phyloP scores from a whole-genome alignment of 768 basidiomycete genomes.

The Botryobasidium botryosum region DNA sequence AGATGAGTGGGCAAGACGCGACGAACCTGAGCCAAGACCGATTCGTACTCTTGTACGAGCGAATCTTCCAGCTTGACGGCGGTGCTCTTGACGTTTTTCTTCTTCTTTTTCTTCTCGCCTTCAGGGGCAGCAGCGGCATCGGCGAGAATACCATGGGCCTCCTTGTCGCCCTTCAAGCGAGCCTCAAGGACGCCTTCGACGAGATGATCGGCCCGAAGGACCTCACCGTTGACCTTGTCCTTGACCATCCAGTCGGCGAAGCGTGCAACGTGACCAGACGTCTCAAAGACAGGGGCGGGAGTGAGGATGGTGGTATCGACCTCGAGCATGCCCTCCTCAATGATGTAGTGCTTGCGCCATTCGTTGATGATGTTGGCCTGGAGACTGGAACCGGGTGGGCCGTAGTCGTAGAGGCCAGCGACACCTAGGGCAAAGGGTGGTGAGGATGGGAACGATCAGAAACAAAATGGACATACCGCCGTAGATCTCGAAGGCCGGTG shows the following conservation, averaged over 20 bases:
- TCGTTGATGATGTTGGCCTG: slow-evolving; percentile 93
- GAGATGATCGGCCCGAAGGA: slow-evolving; percentile 90
- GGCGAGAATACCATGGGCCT: slow-evolving; percentile 64
- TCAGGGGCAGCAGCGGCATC: slow-evolving; percentile 33
- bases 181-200: slow-evolving; percentile 87
- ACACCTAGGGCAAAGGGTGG: slow-evolving; percentile 43
- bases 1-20: not conserved
- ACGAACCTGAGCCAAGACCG: slow-evolving; percentile 71
- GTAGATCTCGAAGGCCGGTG: slow-evolving; percentile 97
- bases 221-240: slow-evolving; percentile 86
- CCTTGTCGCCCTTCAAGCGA: slow-evolving; percentile 73
- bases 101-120: slow-evolving; percentile 56
- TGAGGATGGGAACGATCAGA: not conserved
- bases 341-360: slow-evolving; percentile 97
- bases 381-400: slow-evolving; percentile 86
- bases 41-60: slow-evolving; percentile 61
- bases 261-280: slow-evolving; percentile 92
- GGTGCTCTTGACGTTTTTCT: slow-evolving; percentile 40
- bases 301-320: slow-evolving; percentile 98
- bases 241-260: slow-evolving; percentile 99
- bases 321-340: slow-evolving; percentile 97
- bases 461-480: slow-evolving; percentile 39
- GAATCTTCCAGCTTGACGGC: slow-evolving; percentile 61
- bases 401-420: slow-evolving; percentile 95
- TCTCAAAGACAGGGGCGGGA: slow-evolving; percentile 82